Percentiles rank a stretch among this genome's conserved stretches.
phyloP scores from a whole-genome alignment of 2,329 filamentous ascomycete species.

The Diaporthe ampelina region DNA sequence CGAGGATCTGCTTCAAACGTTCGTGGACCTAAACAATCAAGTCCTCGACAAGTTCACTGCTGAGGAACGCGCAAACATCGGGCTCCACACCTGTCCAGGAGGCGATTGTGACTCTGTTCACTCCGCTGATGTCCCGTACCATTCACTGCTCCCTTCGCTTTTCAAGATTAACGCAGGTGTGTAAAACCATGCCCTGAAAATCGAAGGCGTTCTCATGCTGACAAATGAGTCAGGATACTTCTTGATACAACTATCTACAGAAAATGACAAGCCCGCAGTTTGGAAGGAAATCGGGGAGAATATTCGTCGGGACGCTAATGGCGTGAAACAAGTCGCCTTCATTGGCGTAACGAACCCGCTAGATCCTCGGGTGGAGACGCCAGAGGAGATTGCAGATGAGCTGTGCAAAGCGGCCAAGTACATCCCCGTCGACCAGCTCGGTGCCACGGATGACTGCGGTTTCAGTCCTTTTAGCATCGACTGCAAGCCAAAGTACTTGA shows the following conservation, averaged over 20 bases:
- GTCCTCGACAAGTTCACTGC: too few relatives aligned
- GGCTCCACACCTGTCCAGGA: too few relatives aligned
- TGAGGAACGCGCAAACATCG: too few relatives aligned
- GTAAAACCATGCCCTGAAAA: not conserved
- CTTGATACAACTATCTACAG: not conserved
- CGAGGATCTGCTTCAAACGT: too few relatives aligned
- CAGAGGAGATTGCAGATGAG: not conserved
- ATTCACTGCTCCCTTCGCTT: conserved; percentile 1
- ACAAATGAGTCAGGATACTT: not conserved
- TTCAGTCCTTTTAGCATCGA: conserved; percentile 7
- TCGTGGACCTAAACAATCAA: too few relatives aligned
- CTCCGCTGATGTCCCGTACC: not conserved
- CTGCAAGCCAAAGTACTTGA: not conserved
- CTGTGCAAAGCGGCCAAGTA: not conserved
- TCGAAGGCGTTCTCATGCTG: not conserved
- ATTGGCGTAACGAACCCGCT: not conserved
- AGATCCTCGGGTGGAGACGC: not conserved
- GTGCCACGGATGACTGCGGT: conserved; percentile 1
- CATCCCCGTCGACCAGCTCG: not conserved
- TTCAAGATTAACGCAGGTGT: conserved; percentile 6
- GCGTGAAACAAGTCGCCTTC: conserved; percentile 2
- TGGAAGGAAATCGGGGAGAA: conserved; percentile 5
- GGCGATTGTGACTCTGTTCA: not conserved
- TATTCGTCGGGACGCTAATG: not conserved
- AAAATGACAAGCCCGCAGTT: not conserved